Conservation (phyloP, 306 rosid genomes). For the Prunus kanzakura region DNA sequence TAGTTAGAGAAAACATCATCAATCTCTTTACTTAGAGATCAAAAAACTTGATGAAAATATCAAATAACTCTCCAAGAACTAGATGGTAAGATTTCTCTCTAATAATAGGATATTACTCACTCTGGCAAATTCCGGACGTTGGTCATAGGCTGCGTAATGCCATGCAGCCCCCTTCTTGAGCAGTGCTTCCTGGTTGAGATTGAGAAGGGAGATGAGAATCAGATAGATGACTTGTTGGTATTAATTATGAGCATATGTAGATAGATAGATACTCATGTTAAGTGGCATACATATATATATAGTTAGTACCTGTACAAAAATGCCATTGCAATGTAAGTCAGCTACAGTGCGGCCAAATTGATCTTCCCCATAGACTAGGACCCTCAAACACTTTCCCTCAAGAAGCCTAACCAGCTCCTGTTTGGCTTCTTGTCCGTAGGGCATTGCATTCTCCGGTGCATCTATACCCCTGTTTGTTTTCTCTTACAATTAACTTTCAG, state of each 20-base stretch:
- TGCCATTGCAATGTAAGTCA: conserved; percentile 66
- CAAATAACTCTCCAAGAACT: too few relatives aligned
- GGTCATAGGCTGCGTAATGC: conserved; percentile 83
- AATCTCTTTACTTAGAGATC: too few relatives aligned
- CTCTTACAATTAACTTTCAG: conserved; percentile 1
- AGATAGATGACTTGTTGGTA: neutral
- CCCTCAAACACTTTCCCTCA: conserved; percentile 69
- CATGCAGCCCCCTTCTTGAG: conserved; percentile 85
- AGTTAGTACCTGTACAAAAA: conserved; percentile 66
- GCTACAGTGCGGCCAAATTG: conserved; percentile 73
- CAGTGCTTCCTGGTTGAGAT: conserved; percentile 67
- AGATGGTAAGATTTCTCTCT: neutral
- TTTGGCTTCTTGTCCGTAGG: conserved; percentile 81
- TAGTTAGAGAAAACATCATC: too few relatives aligned
- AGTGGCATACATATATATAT: neutral
- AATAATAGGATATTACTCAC: conserved; percentile 35
- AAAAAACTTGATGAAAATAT: too few relatives aligned
- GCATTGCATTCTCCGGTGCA: conserved; percentile 89
- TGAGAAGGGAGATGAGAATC: conserved; percentile 4
- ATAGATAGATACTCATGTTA: neutral
- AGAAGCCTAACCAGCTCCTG: conserved; percentile 54
- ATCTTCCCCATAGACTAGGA: conserved; percentile 71
- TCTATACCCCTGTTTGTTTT: conserved; percentile 81
- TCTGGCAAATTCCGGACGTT: conserved; percentile 59
- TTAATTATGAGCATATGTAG: neutral